phyloP scores from a whole-genome alignment of 352 stramenopile species.

The Globisporangium nunn region DNA sequence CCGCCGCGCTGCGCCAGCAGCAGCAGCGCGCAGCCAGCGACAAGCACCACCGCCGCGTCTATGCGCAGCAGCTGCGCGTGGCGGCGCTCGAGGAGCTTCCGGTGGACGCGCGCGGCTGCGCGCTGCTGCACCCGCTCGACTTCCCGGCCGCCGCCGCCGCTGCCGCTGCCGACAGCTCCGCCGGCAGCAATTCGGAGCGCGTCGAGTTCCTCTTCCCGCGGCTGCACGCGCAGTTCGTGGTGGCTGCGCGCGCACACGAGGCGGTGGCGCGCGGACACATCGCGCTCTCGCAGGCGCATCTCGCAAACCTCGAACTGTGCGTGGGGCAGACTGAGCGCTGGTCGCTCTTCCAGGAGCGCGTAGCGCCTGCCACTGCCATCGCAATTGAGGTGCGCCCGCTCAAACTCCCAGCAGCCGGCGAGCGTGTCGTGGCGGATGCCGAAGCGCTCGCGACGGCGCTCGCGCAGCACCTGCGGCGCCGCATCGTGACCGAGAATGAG shows the following conservation, averaged over 20 bases:
- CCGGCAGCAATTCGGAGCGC: background rate
- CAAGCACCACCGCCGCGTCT: conserved; percentile 12
- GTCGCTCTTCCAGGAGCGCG: conserved; percentile 61
- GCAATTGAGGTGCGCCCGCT: conserved; percentile 71
- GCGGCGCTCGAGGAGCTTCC: conserved; percentile 35
- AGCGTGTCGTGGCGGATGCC: conserved; percentile 30
- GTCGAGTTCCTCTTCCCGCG: conserved; percentile 50
- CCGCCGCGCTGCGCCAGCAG: conserved; percentile 42
- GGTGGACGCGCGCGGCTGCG: conserved; percentile 22
- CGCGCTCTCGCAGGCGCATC: conserved; percentile 50
- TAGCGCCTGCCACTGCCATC: conserved; percentile 32
- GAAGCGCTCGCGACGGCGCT: conserved; percentile 48
- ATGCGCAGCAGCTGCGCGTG: conserved; percentile 30
- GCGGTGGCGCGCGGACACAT: conserved; percentile 41
- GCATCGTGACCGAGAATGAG: conserved; percentile 76
- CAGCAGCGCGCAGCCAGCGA: conserved; percentile 30
- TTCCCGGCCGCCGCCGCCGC: conserved; percentile 25
- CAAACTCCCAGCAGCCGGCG: background rate
- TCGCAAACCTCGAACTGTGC: conserved; percentile 82
- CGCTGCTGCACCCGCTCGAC: conserved; percentile 50
- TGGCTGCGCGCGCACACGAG: conserved; percentile 34
- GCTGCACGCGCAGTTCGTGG: conserved; percentile 71
- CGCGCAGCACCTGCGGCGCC: conserved; percentile 41
- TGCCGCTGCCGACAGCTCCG: background rate
- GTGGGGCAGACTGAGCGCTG: conserved; percentile 61